A percentile compares a stretch with the other conserved stretches of the same genome.
Conservation (phyloP, 1,284 basidiomycete genomes). For the Leccinum solheimii region DNA sequence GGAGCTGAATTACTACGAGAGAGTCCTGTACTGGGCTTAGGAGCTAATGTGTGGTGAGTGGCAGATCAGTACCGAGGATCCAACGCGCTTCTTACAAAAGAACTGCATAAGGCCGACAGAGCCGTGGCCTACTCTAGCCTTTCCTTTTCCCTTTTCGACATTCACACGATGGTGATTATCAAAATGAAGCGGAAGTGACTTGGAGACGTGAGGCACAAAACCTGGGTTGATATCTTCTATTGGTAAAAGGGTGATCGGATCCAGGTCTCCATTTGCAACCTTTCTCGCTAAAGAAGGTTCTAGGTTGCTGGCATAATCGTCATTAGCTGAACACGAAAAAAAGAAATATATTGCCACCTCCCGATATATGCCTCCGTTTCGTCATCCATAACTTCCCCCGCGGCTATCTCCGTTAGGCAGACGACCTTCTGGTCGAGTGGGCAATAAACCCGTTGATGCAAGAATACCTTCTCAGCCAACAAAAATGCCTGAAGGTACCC, state of each 20-base stretch:
- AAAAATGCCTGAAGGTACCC: slow-evolving; percentile 74
- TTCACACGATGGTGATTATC: slow-evolving; percentile 31
- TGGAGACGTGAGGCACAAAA: slow-evolving; percentile 54
- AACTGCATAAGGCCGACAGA: slow-evolving; percentile 54
- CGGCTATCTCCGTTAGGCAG: slow-evolving; percentile 61
- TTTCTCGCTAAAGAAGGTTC: slow-evolving; percentile 58
- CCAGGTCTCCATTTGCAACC: slow-evolving; percentile 75
- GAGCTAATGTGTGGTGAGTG: slow-evolving; percentile 40
- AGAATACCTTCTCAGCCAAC: slow-evolving; percentile 89
- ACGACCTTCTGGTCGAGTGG: slow-evolving; percentile 67
- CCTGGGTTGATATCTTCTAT: slow-evolving; percentile 82
- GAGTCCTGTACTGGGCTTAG: slow-evolving; percentile 41
- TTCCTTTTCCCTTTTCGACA: slow-evolving; percentile 41
- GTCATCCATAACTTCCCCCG: slow-evolving; percentile 53
- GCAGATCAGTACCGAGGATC: slow-evolving; percentile 29
- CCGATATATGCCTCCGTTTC: slow-evolving; percentile 77
- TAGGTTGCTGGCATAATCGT: slow-evolving; percentile 48
- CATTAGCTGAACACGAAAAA: slow-evolving; percentile 7
- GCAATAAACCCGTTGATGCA: slow-evolving; percentile 93
- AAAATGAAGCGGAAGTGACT: slow-evolving; percentile 39
- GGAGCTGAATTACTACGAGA: slow-evolving; percentile 33
- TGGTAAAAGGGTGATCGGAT: slow-evolving; percentile 71
- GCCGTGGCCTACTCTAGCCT: slow-evolving; percentile 40
- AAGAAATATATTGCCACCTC: slow-evolving; percentile 42
- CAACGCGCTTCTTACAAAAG: slow-evolving; percentile 51